Evolutionary conservation across 306 rosid species (phyloP), one percentile per base, ranked within the genome.

Genomic region (Betula pendula): DNA sequence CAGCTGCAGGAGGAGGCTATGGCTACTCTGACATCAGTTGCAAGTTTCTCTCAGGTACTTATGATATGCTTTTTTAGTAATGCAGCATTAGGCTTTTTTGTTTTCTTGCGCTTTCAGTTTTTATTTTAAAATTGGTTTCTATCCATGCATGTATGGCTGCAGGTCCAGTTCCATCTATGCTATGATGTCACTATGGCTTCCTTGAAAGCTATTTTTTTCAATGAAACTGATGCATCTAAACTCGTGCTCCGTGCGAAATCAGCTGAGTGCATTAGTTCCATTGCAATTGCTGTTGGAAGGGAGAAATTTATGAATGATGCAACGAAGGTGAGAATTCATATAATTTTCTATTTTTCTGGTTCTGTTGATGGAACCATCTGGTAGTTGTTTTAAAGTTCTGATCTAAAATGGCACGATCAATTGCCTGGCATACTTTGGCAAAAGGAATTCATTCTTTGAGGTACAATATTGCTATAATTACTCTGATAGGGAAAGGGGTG

Each of bases 211-310:
- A 3, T n/a, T 3, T 17, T 77, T 48, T 47, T 59, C 51, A 16
- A 38, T 24, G 8, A 48, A 33, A 10, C 67, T 15, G 7, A 25
- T 10, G 17, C 3, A 75, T 50, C 80, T 15, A 20, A 20, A 17
- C 8, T 50, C 6, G 9, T 38, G 40, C 2, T 82, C 33, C 70
- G 50, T 16, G 79, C 79, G 2, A 77, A 20, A 68, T 48, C 60
- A 48, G 65, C 78, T n/a, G 79, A 77, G 50, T 68, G 56, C 75
- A 65, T 81, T 71, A 47, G 79, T 68, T 13, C 0, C 49, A 45
- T 82, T 73, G 17, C 73, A 49, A 44, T 15, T n/a, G 49, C 15
- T 9, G 4, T 38, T 48, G 59, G 55, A 9, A 19, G 4, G 24
- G 51, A 72, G 22, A 33, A 56, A 43, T 82, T 59, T 68, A 2